Percentiles rank a stretch among this genome's conserved stretches.
Conservation (phyloP, 345 rosid species). For the Alliaria petiolata region DNA sequence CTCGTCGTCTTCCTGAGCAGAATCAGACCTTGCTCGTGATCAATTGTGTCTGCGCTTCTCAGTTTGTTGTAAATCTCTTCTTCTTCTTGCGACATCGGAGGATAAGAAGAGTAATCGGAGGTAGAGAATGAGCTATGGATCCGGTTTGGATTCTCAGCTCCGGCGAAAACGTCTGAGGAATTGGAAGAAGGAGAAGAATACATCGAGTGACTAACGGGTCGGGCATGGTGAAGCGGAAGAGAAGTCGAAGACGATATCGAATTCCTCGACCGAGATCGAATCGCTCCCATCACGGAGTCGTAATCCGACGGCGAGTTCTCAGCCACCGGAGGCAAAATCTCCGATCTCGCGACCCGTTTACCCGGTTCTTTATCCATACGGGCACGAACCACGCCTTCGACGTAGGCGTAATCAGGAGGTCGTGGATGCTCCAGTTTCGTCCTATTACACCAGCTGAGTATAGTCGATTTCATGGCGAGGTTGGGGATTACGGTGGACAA, state of each 20-base stretch:
- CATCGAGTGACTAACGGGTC: conserved; percentile 56
- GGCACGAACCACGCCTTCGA: conserved; percentile 47
- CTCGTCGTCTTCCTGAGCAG: conserved; percentile 55
- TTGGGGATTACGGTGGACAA: conserved; percentile 63
- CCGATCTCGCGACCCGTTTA: conserved; percentile 57
- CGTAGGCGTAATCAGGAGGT: conserved; percentile 44
- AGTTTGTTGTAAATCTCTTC: conserved; percentile 48
- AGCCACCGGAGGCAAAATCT: conserved; percentile 54
- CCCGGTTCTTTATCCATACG: conserved; percentile 34
- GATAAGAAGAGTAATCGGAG: conserved; percentile 21
- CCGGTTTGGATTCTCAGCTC: conserved; percentile 17
- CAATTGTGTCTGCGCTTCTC: conserved; percentile 41
- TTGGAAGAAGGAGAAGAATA: conserved; percentile 37
- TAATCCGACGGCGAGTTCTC: conserved; percentile 36
- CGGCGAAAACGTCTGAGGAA: conserved; percentile 32
- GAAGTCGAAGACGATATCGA: conserved; percentile 46
- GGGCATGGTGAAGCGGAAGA: conserved; percentile 53
- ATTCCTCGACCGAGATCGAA: conserved; percentile 49
- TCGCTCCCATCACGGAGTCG: conserved; percentile 21
- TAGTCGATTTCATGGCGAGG: conserved; percentile 58
- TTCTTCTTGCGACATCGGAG: conserved; percentile 41
- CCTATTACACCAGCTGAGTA: conserved; percentile 58
- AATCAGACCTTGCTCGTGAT: conserved; percentile 58
- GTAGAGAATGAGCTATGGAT: conserved; percentile 24
- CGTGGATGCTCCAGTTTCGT: conserved; percentile 34